phyloP scores from a whole-genome alignment of 768 basidiomycete species.

The Suillus sp. region DNA sequence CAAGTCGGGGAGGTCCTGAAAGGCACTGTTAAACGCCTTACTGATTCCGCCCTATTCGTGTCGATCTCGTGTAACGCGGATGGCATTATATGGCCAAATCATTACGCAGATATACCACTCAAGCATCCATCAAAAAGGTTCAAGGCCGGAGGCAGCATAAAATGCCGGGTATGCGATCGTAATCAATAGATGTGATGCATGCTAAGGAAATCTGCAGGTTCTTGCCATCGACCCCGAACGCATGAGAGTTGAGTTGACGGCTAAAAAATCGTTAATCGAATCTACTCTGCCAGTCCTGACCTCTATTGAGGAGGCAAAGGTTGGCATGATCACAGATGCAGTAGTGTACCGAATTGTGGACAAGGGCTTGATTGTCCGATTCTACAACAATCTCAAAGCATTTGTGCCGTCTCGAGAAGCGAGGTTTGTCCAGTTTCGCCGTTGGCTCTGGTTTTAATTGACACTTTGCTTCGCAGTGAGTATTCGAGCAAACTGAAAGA shows the following conservation, averaged over 20 bases:
- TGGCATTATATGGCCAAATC: conserved; percentile 91
- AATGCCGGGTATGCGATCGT: conserved; percentile 68
- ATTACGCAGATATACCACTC: conserved; percentile 91
- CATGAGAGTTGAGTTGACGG: conserved; percentile 81
- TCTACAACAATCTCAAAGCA: conserved; percentile 88
- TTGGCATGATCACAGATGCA: conserved; percentile 75
- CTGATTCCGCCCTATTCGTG: conserved; percentile 81
- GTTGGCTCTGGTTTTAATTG: background rate
- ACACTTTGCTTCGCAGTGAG: conserved; percentile 3
- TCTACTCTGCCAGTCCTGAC: conserved; percentile 74
- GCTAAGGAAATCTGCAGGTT: conserved; percentile 37
- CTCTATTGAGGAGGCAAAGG: conserved; percentile 62
- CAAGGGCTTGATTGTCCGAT: conserved; percentile 82
- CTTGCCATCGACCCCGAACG: conserved; percentile 80
- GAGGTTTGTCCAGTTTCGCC: conserved; percentile 52
- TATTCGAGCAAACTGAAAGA: conserved; percentile 73
- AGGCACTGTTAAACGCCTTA: conserved; percentile 77
- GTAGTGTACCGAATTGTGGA: conserved; percentile 84
- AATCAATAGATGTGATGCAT: conserved; percentile 36
- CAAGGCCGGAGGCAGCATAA: conserved; percentile 78
- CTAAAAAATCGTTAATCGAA: conserved; percentile 88
- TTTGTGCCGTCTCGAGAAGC: conserved; percentile 80
- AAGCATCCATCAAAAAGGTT: conserved; percentile 73
- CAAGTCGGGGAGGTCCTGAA: conserved; percentile 85
- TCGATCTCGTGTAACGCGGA: conserved; percentile 86